A percentile compares a stretch with the other conserved stretches of the same genome.
phyloP scores from a whole-genome alignment of 371 early-diverging fungal genomes.

The Mucor racemosus region DNA sequence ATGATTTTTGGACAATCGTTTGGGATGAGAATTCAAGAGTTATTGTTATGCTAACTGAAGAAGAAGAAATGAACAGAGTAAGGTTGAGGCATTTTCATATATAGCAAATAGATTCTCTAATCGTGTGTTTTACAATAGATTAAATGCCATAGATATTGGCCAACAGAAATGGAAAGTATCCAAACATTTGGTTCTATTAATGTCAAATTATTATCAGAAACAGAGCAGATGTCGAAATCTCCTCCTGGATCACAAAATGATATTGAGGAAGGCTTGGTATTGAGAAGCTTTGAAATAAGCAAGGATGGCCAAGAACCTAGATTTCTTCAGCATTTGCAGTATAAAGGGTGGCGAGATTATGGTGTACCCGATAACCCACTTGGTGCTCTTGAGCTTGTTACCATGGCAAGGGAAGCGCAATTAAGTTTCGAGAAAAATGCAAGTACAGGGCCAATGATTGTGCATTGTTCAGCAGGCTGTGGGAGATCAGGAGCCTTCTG shows the following conservation, averaged over 20 bases:
- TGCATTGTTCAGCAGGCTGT: conserved; percentile 95
- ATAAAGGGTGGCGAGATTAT: conserved; percentile 84
- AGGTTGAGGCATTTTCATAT: conserved; percentile 7
- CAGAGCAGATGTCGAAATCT: neutral
- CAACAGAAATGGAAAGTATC: conserved; percentile 32
- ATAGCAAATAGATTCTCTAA: no score
- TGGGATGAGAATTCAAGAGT: conserved; percentile 76
- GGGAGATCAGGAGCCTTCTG: conserved; percentile 94
- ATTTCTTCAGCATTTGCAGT: conserved; percentile 74
- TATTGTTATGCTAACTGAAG: conserved; percentile 86
- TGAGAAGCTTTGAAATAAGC: conserved; percentile 12
- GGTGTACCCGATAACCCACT: conserved; percentile 64
- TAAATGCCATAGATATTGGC: conserved; percentile 76
- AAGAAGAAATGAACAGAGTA: conserved; percentile 72
- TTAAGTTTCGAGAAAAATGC: neutral
- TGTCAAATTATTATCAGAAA: conserved; percentile 28
- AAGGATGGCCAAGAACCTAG: conserved; percentile 22
- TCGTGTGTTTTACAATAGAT: conserved; percentile 35
- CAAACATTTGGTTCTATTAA: conserved; percentile 33
- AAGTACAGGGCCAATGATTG: conserved; percentile 69
- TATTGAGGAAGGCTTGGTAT: neutral
- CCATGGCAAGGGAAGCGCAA: conserved; percentile 49
- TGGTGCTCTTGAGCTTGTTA: conserved; percentile 56
- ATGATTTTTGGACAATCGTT: conserved; percentile 86
- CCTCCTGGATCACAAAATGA: neutral